Conservation (phyloP, 768 basidiomycete species). For the Paxillus involutus region DNA sequence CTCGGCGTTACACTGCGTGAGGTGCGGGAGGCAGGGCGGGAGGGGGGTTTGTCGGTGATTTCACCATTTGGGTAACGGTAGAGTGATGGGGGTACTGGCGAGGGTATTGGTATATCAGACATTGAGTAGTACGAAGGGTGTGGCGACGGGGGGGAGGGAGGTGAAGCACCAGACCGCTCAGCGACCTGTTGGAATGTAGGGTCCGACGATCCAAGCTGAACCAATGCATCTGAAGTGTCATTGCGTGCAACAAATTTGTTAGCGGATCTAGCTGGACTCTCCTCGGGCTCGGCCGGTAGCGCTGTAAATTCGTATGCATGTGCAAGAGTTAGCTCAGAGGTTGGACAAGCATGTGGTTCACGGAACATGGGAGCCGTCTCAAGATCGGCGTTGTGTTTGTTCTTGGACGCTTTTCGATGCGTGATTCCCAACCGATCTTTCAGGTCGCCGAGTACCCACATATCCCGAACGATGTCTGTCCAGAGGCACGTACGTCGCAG, state of each 20-base stretch:
- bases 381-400: slow-evolving; percentile 34
- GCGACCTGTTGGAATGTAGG: not conserved
- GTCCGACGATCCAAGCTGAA: slow-evolving; percentile 13
- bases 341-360: slow-evolving; percentile 60
- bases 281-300: slow-evolving; percentile 28
- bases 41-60: slow-evolving; percentile 40
- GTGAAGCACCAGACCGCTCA: slow-evolving; percentile 39
- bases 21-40: slow-evolving; percentile 21
- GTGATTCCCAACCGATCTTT: slow-evolving; percentile 78
- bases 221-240: slow-evolving; percentile 7
- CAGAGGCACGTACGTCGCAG: slow-evolving; percentile 69
- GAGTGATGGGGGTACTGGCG: slow-evolving; percentile 54
- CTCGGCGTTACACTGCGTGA: slow-evolving; percentile 6
- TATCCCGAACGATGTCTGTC: slow-evolving; percentile 94
- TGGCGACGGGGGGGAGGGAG: slow-evolving; percentile 43
- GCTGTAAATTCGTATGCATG: slow-evolving; percentile 49
- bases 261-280: not conserved
- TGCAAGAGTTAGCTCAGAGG: slow-evolving; percentile 54
- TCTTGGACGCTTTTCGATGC: slow-evolving; percentile 57
- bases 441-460: slow-evolving; percentile 82
- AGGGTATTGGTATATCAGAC: slow-evolving; percentile 49
- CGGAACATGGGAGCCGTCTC: slow-evolving; percentile 76
- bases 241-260: not conserved
- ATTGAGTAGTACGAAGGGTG: slow-evolving; percentile 62
- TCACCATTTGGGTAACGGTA: slow-evolving; percentile 49